Evolutionary conservation across 768 basidiomycete genomes (phyloP).

Genomic region (Suillus spraguei): DNA sequence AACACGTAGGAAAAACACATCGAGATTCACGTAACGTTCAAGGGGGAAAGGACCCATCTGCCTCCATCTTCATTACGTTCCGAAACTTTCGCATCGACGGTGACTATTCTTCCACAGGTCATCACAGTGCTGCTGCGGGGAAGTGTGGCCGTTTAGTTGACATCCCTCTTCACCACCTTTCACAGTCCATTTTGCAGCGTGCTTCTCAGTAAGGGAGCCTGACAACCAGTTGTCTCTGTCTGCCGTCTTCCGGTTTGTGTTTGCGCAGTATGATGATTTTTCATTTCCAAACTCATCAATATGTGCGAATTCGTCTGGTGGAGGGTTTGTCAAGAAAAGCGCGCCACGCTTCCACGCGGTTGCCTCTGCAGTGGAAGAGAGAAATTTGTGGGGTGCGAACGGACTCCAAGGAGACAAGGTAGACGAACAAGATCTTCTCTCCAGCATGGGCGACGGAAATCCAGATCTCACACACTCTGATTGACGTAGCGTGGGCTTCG

Average conservation of each 20-base stretch:
- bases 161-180: not conserved
- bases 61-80: not conserved
- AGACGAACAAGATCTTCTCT: not conserved
- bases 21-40: not conserved
- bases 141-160: not conserved
- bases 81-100: not conserved
- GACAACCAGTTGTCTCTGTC: not conserved
- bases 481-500: no score
- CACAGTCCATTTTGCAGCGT: not conserved
- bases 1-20: not conserved
- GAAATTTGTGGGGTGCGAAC: not conserved
- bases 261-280: not conserved
- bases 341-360: constrained; percentile 18
- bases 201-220: not conserved
- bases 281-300: constrained; percentile 16
- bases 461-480: not conserved
- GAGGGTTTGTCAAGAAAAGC: constrained; percentile 18
- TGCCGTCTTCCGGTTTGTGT: no score
- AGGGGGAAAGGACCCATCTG: not conserved
- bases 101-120: not conserved
- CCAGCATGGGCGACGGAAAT: not conserved
- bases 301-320: constrained; percentile 12
- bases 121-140: not conserved
- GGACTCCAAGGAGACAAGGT: not conserved
- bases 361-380: not conserved